These are phyloP conservation scores for Neocatenulostroma microsporum DNA, from an alignment of 2,329 filamentous ascomycete species.

Conservation along the genomic window DNA sequence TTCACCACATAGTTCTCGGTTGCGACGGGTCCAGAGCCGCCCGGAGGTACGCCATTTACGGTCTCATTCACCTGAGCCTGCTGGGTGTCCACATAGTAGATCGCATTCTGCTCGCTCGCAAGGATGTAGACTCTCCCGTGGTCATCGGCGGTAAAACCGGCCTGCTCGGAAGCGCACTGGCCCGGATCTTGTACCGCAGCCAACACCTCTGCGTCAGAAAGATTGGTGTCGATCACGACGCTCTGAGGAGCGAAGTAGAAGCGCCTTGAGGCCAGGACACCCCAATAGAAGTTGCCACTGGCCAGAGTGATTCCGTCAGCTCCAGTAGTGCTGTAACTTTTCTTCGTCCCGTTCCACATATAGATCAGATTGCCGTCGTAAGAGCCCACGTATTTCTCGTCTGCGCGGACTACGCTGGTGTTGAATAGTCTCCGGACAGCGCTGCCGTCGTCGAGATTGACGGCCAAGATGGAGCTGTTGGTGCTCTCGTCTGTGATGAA, in stretches of 20 bases:
- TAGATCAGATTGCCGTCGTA: constrained; percentile 27
- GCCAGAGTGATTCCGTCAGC: constrained; percentile 31
- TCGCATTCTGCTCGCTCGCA: constrained; percentile 38
- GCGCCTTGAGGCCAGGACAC: constrained; percentile 34
- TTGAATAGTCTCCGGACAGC: constrained; percentile 33
- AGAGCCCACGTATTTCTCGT: constrained; percentile 33
- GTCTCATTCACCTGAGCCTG: constrained; percentile 29
- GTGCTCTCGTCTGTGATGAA: constrained; percentile 37
- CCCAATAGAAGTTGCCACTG: constrained; percentile 38
- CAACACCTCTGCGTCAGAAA: constrained; percentile 31
- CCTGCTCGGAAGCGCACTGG: constrained; percentile 35
- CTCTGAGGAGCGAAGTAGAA: constrained; percentile 37
- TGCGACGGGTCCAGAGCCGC: constrained; percentile 27
- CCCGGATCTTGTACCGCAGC: constrained; percentile 33
- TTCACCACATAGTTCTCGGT: constrained; percentile 35
- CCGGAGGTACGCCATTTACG: constrained; percentile 29
- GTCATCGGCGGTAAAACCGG: constrained; percentile 38
- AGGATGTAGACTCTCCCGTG: constrained; percentile 35
- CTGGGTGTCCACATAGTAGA: constrained; percentile 37
- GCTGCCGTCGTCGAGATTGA: constrained; percentile 32
- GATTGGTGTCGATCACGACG: constrained; percentile 25
- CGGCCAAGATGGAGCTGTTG: constrained; percentile 32
- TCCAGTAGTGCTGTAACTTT: constrained; percentile 16
- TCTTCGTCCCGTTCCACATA: constrained; percentile 22
- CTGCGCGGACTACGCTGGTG: constrained; percentile 32